Base-by-base conservation (phyloP, 73 alveolate species). In the Symbiodinium natans region DNA sequence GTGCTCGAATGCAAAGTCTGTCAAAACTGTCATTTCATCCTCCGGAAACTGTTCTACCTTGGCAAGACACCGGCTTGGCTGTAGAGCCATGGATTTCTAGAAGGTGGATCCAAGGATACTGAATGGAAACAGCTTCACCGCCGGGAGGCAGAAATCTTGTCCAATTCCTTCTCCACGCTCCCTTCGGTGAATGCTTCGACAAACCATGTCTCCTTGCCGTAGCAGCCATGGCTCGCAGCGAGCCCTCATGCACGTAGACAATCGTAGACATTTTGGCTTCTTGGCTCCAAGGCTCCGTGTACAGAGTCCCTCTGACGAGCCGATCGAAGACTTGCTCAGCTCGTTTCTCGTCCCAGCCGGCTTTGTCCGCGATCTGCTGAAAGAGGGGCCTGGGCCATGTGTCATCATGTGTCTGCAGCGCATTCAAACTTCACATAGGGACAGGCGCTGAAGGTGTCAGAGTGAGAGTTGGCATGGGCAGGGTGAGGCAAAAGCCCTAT, bases 281-380 rank as follows among this genome's bases (percentile, higher is more conserved):
- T n/a, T n/a, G n/a, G n/a, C n/a, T n/a, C 97, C 97, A 90, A 2
- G 97, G 42, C 75, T 90, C 97, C n/a, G 97, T 90, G 82, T 90
- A 90, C 82, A 90, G 75, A 56, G 68, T 90, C 41, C 97, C 97
- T 31, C 97, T 80, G 89, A 90, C 39, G 89, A 90, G 46, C 54
- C 41, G 97, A 41, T 90, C 88, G 34, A 90, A 33, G n/a, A 90
- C 88, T 89, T 90, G 11, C 80, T 71, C 77, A 7, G 97, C 97
- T 54, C 80, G 74, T 43, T 38, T 83, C 36, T 89, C 95, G 25
- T 89, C 95, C 95, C 95, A 89, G 34, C 95, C 86, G 27, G 86
- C 95, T 33, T 63, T 68, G n/a, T 52, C 95, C 42, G 23, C 84
- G 42, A 74, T 74, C 77, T 90, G 77, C 33, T 40, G 89, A 21